Evolutionary conservation across 192 early-diverging fungal genomes (phyloP), one percentile per base, ranked within the genome.

Genomic region (Coemansia sp.): DNA sequence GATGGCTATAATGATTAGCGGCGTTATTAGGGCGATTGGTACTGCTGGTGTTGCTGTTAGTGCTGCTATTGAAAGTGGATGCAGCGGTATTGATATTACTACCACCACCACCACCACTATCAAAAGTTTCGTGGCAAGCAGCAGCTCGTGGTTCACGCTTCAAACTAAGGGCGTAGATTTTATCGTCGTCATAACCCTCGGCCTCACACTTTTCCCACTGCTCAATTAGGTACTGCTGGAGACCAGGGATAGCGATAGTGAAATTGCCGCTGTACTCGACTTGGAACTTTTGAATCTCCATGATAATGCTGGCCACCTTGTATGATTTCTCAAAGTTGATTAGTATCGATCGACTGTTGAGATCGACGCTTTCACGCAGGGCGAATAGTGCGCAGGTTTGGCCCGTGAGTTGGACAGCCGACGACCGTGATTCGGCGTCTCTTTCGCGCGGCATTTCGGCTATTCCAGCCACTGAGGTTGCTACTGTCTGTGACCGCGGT

Each of bases 321-420:
- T 88, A 79, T 64, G 89, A 86, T 62, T 95, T 95, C 74, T 91
- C 90, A 80, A 95, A 93, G 73, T 95, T 95, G 72, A 95, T 89
- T 32, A 93, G 82, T n/a, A 77, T 74, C 16, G 74, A 72, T 2
- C 66, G 76, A 53, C 44, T 74, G 52, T 68, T 33, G 16, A 84
- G 62, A 30, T 84, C 77, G 11, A 84, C 57, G 21, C 72, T 69
- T 17, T 66, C 37, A 39, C 77, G 66, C 6, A 46, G 63, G 0
- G 75, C 69, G 62, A 77, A 83, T 21, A 78, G 61, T 0, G 75
- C 80, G 23, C 80, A 82, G 4, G 75, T 77, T 55, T 82, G 80
- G 21, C 80, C 80, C 2, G 74, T 79, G 4, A 84, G 49, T 14
- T 73, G 62, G 10, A 84, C 77, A 37, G 66, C 19, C 17, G 65